A percentile compares a stretch with the other conserved stretches of the same genome.
These are phyloP conservation scores for Circinella umbellata DNA, from an alignment of 371 early-diverging fungal species.

Conservation along the genomic window DNA sequence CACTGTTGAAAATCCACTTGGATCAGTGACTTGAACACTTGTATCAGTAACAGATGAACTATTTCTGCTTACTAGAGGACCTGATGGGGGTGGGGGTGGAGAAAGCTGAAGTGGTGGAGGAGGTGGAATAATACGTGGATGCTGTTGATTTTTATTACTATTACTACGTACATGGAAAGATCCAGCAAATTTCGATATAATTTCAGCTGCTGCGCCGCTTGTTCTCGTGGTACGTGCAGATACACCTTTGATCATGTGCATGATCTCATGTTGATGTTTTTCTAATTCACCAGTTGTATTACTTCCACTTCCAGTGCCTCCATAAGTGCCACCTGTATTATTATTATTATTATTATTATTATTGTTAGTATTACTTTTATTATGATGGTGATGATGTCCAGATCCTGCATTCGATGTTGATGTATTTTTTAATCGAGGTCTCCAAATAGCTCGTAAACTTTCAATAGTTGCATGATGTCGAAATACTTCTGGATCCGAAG, in stretches of 20 bases:
- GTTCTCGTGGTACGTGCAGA: constrained; percentile 43
- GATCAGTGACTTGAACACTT: constrained; percentile 14
- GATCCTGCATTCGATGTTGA: background rate
- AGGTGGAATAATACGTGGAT: background rate
- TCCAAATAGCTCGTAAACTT: constrained; percentile 63
- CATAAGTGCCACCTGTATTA: background rate
- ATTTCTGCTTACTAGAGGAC: background rate
- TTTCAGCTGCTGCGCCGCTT: constrained; percentile 49
- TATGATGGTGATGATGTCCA: background rate
- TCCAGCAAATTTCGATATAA: constrained; percentile 46
- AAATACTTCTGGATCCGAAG: constrained; percentile 65
- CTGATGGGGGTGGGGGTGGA: background rate
- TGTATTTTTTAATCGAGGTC: constrained; percentile 49
- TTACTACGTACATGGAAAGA: constrained; percentile 19
- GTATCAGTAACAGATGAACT: background rate
- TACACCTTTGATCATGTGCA: constrained; percentile 43
- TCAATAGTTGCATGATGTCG: constrained; percentile 63
- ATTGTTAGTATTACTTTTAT: background rate
- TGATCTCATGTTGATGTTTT: constrained; percentile 24
- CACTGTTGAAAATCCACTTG: constrained; percentile 13
- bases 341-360: background rate
- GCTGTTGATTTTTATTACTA: background rate
- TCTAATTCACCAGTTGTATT: constrained; percentile 15
- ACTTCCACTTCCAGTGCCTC: background rate
- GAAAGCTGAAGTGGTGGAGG: constrained; percentile 1